Conservation (phyloP, 2,329 filamentous ascomycete species). For the Aspergillus sergii region DNA sequence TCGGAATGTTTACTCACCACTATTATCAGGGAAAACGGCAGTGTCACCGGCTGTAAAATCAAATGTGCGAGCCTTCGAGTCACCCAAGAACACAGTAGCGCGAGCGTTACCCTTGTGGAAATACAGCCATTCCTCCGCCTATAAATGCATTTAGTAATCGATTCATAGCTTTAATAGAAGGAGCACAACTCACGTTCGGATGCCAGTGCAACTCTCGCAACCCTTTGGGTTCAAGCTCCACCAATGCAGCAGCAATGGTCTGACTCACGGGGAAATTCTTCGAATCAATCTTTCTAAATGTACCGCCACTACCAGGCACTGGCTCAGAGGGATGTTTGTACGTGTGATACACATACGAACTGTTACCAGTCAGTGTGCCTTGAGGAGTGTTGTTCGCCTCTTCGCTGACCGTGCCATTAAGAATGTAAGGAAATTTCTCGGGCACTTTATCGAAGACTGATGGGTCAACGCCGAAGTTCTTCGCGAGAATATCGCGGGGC, state of each 20-base stretch:
- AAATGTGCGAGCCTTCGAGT: slow-evolving; percentile 64
- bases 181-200: slow-evolving; percentile 56
- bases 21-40: slow-evolving; percentile 63
- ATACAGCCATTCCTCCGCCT: slow-evolving; percentile 72
- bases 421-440: slow-evolving; percentile 62
- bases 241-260: slow-evolving; percentile 67
- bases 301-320: slow-evolving; percentile 59
- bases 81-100: slow-evolving; percentile 67
- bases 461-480: slow-evolving; percentile 67
- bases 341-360: slow-evolving; percentile 65
- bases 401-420: slow-evolving; percentile 57
- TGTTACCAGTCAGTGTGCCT: slow-evolving; percentile 57
- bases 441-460: slow-evolving; percentile 64
- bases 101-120: slow-evolving; percentile 65
- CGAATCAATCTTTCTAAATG: slow-evolving; percentile 66
- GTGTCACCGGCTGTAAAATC: slow-evolving; percentile 70
- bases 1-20: background rate
- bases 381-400: slow-evolving; percentile 48
- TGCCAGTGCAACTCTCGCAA: slow-evolving; percentile 72
- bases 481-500: slow-evolving; percentile 62
- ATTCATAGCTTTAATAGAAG: background rate
- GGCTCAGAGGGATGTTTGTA: slow-evolving; percentile 58
- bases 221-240: slow-evolving; percentile 64
- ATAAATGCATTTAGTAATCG: background rate
- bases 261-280: slow-evolving; percentile 68